Evolutionary conservation across 2,329 filamentous ascomycete species (phyloP), one percentile per base, ranked within the genome.

Genomic region (Botrytis paeoniae): DNA sequence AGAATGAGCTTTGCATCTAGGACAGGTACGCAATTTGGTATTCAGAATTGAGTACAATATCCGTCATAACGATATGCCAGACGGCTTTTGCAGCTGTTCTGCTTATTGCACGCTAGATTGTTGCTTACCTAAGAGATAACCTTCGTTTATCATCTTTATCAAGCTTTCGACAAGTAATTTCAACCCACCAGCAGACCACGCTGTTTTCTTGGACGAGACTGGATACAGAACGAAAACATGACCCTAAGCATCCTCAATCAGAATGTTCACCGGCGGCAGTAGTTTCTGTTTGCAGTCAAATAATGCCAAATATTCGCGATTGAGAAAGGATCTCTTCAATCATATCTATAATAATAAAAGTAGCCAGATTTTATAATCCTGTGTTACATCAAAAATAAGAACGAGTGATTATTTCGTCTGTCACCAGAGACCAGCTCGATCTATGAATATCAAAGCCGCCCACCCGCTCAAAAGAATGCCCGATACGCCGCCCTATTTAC

Each of bases 341-440:
- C 14, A 68, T 35, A 32, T 39, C 12, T 54, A 54, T 5, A 51
- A 7, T 14, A n/a, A 51, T 37, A 20, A 29, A 12, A 57, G 29
- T 10, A 57, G 20, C 12, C 48, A 39, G 51, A 29, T 41, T 14
- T 29, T 16, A 41, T 32, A 66, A 37, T n/a, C 48, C 39, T 35
- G 9, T 32, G 32, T 37, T 29, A 57, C 25, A 41, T 39, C 35
- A 54, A 68, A 54, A 68, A 54, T 29, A 41, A 29, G 9, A 29
- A 57, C 5, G 45, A 39, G 35, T 68, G 35, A 32, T 39, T 41
- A 25, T 57, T 39, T 29, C 32, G 4, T 68, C 45, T 39, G 35
- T 35, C 35, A 41, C 25, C 25, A 69, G 39, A 69, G 66, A 60
- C 51, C 51, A 69, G 66, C 66, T 61, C n/a, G 54, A 57, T 22